A percentile compares a stretch with the other conserved stretches of the same genome.
Conservation (phyloP, 2,329 filamentous ascomycete genomes). For the Fusarium clavum region DNA sequence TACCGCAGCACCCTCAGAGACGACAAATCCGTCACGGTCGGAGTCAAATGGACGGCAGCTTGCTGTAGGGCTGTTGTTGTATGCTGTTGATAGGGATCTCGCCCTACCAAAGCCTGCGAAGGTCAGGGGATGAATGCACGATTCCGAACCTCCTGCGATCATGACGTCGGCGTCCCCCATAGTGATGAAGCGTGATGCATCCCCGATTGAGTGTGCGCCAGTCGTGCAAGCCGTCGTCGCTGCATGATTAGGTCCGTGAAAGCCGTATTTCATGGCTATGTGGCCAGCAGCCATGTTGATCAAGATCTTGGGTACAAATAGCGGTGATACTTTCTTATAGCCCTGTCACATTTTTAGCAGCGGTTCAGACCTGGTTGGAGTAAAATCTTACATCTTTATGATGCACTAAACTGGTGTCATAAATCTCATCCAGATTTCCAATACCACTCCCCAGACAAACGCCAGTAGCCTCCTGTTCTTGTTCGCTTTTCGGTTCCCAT, state of each 20-base stretch:
- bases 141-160: slow-evolving; percentile 94
- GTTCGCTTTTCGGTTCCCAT: slow-evolving; percentile 72
- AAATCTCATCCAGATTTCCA: slow-evolving; percentile 91
- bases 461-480: slow-evolving; percentile 81
- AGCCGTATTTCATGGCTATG: slow-evolving; percentile 90
- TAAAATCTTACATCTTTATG: slow-evolving; percentile 72
- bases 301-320: slow-evolving; percentile 92
- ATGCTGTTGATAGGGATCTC: slow-evolving; percentile 84
- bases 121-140: slow-evolving; percentile 93
- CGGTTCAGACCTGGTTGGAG: background rate
- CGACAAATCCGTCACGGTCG: slow-evolving; percentile 85
- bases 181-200: slow-evolving; percentile 92
- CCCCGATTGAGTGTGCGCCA: slow-evolving; percentile 92
- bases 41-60: slow-evolving; percentile 91
- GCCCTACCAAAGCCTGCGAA: slow-evolving; percentile 92
- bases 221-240: slow-evolving; percentile 97
- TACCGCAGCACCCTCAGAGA: slow-evolving; percentile 91
- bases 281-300: slow-evolving; percentile 97
- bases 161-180: slow-evolving; percentile 93
- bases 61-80: slow-evolving; percentile 76
- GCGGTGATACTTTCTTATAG: slow-evolving; percentile 90
- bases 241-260: slow-evolving; percentile 91
- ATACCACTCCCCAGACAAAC: slow-evolving; percentile 96
- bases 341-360: slow-evolving; percentile 65
- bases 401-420: slow-evolving; percentile 82